Percentiles rank a stretch among this genome's conserved stretches.
These are phyloP conservation scores for Ophiognomonia clavigignenti-juglandacearum DNA, from an alignment of 2,329 filamentous ascomycete genomes.

Conservation along the genomic window DNA sequence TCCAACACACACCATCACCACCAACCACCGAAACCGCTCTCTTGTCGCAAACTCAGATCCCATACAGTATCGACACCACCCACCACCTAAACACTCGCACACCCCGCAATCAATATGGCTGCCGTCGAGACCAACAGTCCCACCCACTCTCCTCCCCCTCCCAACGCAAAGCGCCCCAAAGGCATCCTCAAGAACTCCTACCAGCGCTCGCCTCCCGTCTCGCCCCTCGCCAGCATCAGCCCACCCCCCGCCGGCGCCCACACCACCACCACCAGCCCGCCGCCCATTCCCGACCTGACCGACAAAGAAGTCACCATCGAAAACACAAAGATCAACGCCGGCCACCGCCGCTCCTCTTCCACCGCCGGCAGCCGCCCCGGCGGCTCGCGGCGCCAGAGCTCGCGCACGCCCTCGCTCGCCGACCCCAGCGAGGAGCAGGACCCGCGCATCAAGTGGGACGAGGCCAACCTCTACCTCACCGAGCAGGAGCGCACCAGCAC, in stretches of 20 bases:
- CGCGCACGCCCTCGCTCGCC: conserved; percentile 40
- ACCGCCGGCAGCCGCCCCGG: conserved; percentile 48
- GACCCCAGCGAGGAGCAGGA: conserved; percentile 44
- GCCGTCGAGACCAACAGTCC: conserved; percentile 32
- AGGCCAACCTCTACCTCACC: conserved; percentile 93
- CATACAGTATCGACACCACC: not conserved
- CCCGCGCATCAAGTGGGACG: conserved; percentile 93
- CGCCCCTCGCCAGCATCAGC: conserved; percentile 34
- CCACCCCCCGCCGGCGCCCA: conserved; percentile 19
- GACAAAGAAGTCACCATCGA: conserved; percentile 88
- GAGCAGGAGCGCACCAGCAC: conserved; percentile 93
- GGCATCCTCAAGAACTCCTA: conserved; percentile 91
- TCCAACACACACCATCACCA: not conserved
- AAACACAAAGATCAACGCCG: conserved; percentile 93
- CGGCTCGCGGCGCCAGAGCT: conserved; percentile 63
- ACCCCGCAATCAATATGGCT: conserved; percentile 34
- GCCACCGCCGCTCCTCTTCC: conserved; percentile 78
- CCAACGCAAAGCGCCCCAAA: conserved; percentile 39
- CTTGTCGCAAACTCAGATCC: not conserved
- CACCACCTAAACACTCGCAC: not conserved
- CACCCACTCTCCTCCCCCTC: conserved; percentile 37
- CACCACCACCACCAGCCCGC: conserved; percentile 32
- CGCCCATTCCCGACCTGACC: conserved; percentile 46
- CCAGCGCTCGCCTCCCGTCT: conserved; percentile 53
- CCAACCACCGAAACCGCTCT: not conserved